Base-by-base conservation (phyloP, 129 eudicot species). In the Pseudognaphalium luteoalbum region DNA sequence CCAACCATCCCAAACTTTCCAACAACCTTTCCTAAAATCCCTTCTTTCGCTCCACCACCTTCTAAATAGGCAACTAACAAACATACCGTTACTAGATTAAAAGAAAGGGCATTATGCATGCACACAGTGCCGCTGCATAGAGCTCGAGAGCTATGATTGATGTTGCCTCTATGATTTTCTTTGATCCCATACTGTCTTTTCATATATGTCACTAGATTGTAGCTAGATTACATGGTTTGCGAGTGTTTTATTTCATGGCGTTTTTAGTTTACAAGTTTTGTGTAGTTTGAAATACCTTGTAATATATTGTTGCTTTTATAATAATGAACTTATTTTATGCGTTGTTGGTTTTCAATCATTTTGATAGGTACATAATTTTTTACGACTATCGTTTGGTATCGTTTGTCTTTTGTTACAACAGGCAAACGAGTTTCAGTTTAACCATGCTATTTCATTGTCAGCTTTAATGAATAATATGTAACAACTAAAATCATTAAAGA, bases 1-100 rank as follows among this genome's bases (percentile, higher is more conserved):
- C 83, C 83, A 29, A 52, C 79, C n/a, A 66, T 80, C 74, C 83
- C 79, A 73, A 80, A 80, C 68, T 5, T 79, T 63, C 83, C 83
- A 35, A 28, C 83, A 34, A 64, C 44, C 33, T 72, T 72, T 25
- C 83, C 83, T 16, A 63, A 29, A 16, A 72, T 79, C 65, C 78
- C 83, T 63, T 72, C 72, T 17, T 72, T 79, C 9, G 73, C 83
- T 72, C 54, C 83, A 67, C 80, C 83, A 20, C 83, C 79, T 39
- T 80, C 83, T 29, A 79, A 79, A 66, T 77, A 68, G 73, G 58
- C 59, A 22, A 37, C 11, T 5, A 7, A 3, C 73, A 22, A 56
- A 6, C 21, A n/a, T 56, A 8, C 10, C 10, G 28, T 21, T 56
- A 8, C 62, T 19, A 56, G 25, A 56, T 19, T 17, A 56, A 21